Evolutionary conservation across 768 basidiomycete genomes (phyloP).

Genomic region (Mycena floridula): DNA sequence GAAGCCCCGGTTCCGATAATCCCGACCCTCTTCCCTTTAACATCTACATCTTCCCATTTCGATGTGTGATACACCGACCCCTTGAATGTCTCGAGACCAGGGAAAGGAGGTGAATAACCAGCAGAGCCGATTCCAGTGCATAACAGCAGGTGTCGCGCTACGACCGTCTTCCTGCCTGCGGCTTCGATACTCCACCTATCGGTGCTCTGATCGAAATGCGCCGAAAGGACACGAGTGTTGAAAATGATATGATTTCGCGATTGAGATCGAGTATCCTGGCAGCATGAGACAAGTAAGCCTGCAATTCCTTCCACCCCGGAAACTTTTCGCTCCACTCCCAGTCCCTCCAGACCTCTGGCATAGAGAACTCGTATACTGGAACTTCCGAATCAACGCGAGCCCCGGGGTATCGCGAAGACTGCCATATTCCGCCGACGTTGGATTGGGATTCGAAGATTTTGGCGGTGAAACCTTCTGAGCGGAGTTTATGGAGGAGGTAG

Average conservation of each 20-base stretch:
- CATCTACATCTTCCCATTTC: slow-evolving; percentile 1
- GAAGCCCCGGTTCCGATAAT: slow-evolving; percentile 4
- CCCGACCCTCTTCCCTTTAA: slow-evolving; percentile 4
- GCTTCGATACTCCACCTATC: slow-evolving; percentile 2
- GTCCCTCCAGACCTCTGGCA: too few species aligned
- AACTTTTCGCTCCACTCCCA: slow-evolving; percentile 1
- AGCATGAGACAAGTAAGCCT: slow-evolving; percentile 2
- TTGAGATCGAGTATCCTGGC: slow-evolving; percentile 4
- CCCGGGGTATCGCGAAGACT: slow-evolving; percentile 2
- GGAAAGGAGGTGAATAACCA: not conserved
- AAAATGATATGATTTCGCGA: slow-evolving; percentile 1
- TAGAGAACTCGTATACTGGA: too few species aligned
- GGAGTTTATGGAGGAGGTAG: slow-evolving; percentile 1
- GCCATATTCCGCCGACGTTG: slow-evolving; percentile 2
- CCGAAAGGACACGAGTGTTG: slow-evolving; percentile 3
- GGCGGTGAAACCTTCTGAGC: slow-evolving; percentile 1
- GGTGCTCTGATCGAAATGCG: not conserved
- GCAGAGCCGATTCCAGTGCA: slow-evolving; percentile 5
- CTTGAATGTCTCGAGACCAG: slow-evolving; percentile 3
- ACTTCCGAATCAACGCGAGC: too few species aligned
- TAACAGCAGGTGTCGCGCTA: not conserved
- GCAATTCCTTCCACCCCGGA: slow-evolving; percentile 3
- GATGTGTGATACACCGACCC: slow-evolving; percentile 3
- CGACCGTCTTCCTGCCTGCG: slow-evolving; percentile 1
- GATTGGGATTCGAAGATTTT: slow-evolving; percentile 3